A percentile compares a stretch with the other conserved stretches of the same genome.
These are phyloP conservation scores for Maudiozyma bulderi DNA, from an alignment of 805 yeast genomes.

Conservation along the genomic window DNA sequence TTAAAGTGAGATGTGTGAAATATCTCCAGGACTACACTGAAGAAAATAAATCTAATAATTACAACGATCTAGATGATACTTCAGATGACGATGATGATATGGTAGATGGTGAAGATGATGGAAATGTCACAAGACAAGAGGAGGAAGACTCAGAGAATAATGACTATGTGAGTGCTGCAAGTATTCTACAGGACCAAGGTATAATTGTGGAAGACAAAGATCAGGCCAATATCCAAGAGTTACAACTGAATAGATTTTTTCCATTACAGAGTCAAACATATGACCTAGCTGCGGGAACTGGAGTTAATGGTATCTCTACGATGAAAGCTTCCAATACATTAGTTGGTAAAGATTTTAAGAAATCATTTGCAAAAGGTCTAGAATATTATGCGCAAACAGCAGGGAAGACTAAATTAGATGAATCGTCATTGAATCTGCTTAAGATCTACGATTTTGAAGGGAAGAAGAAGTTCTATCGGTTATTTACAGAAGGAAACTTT, in stretches of 20 bases:
- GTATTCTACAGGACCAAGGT: constrained; percentile 20
- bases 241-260: constrained; percentile 40
- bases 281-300: constrained; percentile 35
- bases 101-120: constrained; percentile 3
- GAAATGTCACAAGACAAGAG: background rate
- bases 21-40: constrained; percentile 34
- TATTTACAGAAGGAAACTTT: constrained; percentile 40
- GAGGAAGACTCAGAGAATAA: constrained; percentile 17
- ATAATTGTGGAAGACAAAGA: constrained; percentile 17
- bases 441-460: constrained; percentile 67
- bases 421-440: constrained; percentile 35
- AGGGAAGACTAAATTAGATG: constrained; percentile 25
- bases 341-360: constrained; percentile 45
- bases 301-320: constrained; percentile 47
- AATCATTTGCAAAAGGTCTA: constrained; percentile 43
- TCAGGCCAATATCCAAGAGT: constrained; percentile 3
- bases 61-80: constrained; percentile 22
- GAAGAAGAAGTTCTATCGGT: constrained; percentile 60
- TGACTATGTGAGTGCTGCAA: constrained; percentile 21
- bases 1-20: constrained; percentile 39
- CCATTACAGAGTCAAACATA: constrained; percentile 60
- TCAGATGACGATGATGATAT: constrained; percentile 7
- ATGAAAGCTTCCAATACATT: constrained; percentile 42
- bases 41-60: constrained; percentile 12
- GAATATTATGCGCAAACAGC: constrained; percentile 39